Base-by-base conservation (phyloP, 768 basidiomycete genomes). In the Kwoniella sp. region DNA sequence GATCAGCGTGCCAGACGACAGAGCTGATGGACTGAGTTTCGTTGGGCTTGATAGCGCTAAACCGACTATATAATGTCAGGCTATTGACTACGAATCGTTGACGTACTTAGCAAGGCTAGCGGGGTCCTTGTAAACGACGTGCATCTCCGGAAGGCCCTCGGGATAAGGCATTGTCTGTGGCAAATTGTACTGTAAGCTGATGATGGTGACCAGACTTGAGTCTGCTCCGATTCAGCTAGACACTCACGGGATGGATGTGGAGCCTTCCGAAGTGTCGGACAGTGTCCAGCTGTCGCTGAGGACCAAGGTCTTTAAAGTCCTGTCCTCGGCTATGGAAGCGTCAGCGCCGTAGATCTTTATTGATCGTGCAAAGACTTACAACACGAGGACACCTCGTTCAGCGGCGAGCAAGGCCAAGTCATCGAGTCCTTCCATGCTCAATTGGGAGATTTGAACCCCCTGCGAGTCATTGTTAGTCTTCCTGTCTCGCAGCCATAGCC, bases 1-100 rank as follows among this genome's bases (percentile, higher is more conserved):
- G 65, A 29, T 67, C 65, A 6, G 54, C 47, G 56, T 67, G 65
- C 65, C 65, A 67, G 19, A 48, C 56, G 12, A 60, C 62, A 1
- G 67, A 68, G 37, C 54, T 61, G 62, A 68, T 49, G 22, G 36
- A 51, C 15, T 56, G 30, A 2, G 52, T 36, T 36, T 68, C 59
- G 10, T 59, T 50, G 15, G 67, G 62, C 33, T 63, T 68, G 40
- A 44, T 44, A 44, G 40, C 40, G 40, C 40, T 44, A 19, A 44
- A 9, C 3, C 40, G 12, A n/a, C 40, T 7, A 37, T 24, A 8
- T 29, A n/a, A 59, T 50, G 36, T 65, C 25, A 6, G 50, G 51
- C 64, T 53, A 65, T 13, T 54, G 55, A 36, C 55, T 65, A 10
- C 63, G 27, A 12, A 1, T 29, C 9, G 17, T 9, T 8, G 5